Evolutionary conservation across 495 filamentous ascomycete genomes (phyloP), one percentile per base, ranked within the genome.

Genomic region (Talaromyces trachyspermus): DNA sequence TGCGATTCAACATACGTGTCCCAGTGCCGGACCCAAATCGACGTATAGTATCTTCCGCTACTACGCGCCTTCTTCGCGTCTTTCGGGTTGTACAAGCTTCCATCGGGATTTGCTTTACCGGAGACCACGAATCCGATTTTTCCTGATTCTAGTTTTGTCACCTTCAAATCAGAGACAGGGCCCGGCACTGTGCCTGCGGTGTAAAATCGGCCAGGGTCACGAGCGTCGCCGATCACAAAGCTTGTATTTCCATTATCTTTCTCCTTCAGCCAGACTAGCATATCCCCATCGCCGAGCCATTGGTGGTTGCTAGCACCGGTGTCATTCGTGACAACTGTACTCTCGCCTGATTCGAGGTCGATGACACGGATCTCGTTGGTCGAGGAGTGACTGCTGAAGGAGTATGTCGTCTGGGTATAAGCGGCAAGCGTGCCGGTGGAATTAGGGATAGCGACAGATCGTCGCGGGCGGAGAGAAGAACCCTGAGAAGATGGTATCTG

Each of bases 391-490:
- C 78, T 70, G 38, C 86, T 74, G 64, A 97, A 96, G 17, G 81
- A 89, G 59, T 95, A 97, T 6, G 82, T 80, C 0, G 85, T 86
- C 26, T 74, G 78, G 33, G 82, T 83, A 55, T 85, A 92, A 9
- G 91, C 68, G 15, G 83, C 80, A 33, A 78, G 68, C 11, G 74
- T 85, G 5, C 85, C 88, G 26, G 77, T 69, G 5, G 76, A 55
- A 60, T 92, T 95, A 23, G 91, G 89, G 11, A 83, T 63, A 19
- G 84, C 89, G 17, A 80, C 58, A 33, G 85, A 86, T 32, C 91
- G 80, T 26, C 91, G 80, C 23, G 91, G 88, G 89, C 88, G 55
- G 82, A 81, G 55, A 97, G 79, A 45, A 97, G 77, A 29, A 90
- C 84, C 60, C 72, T 75, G 27, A 17, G 9, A 14, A n/a, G 37